Evolutionary conservation across 2,329 filamentous ascomycete genomes (phyloP), one percentile per base, ranked within the genome.

Genomic region (Colletotrichum echinochloae): DNA sequence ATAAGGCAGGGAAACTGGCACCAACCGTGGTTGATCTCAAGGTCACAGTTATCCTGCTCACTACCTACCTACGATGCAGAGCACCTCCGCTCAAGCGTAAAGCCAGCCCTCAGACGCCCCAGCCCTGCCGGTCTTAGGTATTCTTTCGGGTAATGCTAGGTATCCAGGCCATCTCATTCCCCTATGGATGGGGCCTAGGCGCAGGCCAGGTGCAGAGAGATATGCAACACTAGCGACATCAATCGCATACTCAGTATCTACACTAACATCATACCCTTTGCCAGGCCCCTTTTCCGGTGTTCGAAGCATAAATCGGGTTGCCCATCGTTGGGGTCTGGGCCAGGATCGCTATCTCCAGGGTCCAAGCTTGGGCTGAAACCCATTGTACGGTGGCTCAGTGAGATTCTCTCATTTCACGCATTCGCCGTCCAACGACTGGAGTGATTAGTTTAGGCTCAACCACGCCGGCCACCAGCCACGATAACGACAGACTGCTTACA

Each of bases 361-460:
- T 60, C 60, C 49, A 70, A 70, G 69, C 69, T 65, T 65, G 69
- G 48, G 48, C 65, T 71, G 69, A 70, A 71, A 71, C 69, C 55
- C 48, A 55, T 41, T 68, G 52, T 59, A 30, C 33, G 39, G 65
- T 65, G 69, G 60, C 59, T 55, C 55, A 60, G 60, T 65, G 55
- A 56, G 35, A 49, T 54, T 35, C 30, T 33, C 35, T 60, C 60
- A 60, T 55, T 51, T 60, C 52, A 52, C 41, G 23, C n/a, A 30
- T 37, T 30, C 54, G 63, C 51, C 51, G 62, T 28, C 23, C 9
- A 23, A 35, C 48, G 35, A 23, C 26, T 51, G 33, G 33, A 28
- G 39, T 46, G 28, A 8, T 49, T 18, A 41, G 61, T 54, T 46
- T 28, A 28, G 55, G 35, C 46, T 57, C 35, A 30, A 33, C 18